Percentiles rank a stretch among this genome's conserved stretches.
Evolutionary conservation across 352 stramenopile genomes (phyloP).

Genomic region (Pythium vanterpoolii): DNA sequence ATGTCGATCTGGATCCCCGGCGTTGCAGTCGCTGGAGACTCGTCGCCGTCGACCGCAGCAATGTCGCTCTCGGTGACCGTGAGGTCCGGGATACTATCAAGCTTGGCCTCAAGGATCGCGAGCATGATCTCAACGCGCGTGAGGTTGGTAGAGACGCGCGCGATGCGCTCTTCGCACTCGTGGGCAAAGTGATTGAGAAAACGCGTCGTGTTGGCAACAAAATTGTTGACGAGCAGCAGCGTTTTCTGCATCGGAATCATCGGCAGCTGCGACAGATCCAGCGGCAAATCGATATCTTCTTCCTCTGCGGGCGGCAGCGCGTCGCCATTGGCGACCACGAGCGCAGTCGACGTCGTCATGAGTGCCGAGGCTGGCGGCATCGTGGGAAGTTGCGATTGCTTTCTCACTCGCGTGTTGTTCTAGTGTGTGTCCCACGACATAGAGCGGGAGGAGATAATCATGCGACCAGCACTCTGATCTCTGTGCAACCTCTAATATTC

Average conservation of each 20-base stretch:
- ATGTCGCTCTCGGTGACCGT: slow-evolving; percentile 61
- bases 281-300: slow-evolving; percentile 63
- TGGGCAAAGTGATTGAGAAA: slow-evolving; percentile 87
- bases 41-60: slow-evolving; percentile 31
- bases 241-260: slow-evolving; percentile 74
- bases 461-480: slow-evolving; percentile 18
- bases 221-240: slow-evolving; percentile 85
- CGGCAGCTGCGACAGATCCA: slow-evolving; percentile 77
- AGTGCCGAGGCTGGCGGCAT: slow-evolving; percentile 20
- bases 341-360: slow-evolving; percentile 45
- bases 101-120: slow-evolving; percentile 81
- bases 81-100: slow-evolving; percentile 82
- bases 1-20: slow-evolving; percentile 55
- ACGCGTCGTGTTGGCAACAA: slow-evolving; percentile 80
- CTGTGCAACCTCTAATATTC: slow-evolving; percentile 2
- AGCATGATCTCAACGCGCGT: slow-evolving; percentile 83
- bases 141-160: slow-evolving; percentile 63
- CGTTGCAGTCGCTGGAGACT: slow-evolving; percentile 26
- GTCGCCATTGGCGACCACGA: slow-evolving; percentile 41
- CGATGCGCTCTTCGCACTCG: slow-evolving; percentile 81
- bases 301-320: slow-evolving; percentile 25
- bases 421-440: slow-evolving; percentile 9
- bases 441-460: slow-evolving; percentile 5
- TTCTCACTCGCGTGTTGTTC: background rate
- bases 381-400: background rate